Evolutionary conservation across 176 grass and related monocot species (phyloP), one percentile per base, ranked within the genome.

Genomic region (Luzula sylvatica): DNA sequence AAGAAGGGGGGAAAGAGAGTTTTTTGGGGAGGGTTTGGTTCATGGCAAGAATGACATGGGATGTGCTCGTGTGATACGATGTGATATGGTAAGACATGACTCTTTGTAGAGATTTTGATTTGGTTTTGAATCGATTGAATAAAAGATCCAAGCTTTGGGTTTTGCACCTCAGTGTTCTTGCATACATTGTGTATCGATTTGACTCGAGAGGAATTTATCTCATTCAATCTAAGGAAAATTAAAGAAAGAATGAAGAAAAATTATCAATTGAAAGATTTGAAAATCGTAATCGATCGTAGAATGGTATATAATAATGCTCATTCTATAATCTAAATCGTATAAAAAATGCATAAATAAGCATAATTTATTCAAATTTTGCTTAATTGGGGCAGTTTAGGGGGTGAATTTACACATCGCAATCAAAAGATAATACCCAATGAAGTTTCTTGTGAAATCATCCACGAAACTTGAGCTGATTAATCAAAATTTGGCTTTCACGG

Each of bases 111-210:
- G 17, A 45, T 42, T 18, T 46, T 14, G 15, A 46, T 19, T 55
- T 45, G 17, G 20, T 35, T 67, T 54, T 30, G 52, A 20, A 68
- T 49, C 51, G 32, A 45, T 16, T 49, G 6, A 18, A 21, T 25
- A 69, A 18, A 61, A 58, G 50, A 44, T 61, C 23, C 46, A 43
- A 62, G 21, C 30, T 68, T 28, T 76, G 46, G 47, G 54, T 20
- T 61, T 51, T 62, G 60, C 23, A 76, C 46, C 59, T 76, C 12
- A 76, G 32, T 61, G 46, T 61, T 46, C 30, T 76, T 52, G 65
- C 55, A 61, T 62, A 69, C 73, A 69, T 76, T 47, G 55, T 24
- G 49, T 5, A 13, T 17, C 32, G 15, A 11, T 41, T 63, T 4
- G 8, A 47, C 29, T 24, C 19, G 22, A 30, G 15, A 21, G 3